A percentile compares a stretch with the other conserved stretches of the same genome.
Conservation (phyloP, 306 rosid species). For the Lotus japonicus region DNA sequence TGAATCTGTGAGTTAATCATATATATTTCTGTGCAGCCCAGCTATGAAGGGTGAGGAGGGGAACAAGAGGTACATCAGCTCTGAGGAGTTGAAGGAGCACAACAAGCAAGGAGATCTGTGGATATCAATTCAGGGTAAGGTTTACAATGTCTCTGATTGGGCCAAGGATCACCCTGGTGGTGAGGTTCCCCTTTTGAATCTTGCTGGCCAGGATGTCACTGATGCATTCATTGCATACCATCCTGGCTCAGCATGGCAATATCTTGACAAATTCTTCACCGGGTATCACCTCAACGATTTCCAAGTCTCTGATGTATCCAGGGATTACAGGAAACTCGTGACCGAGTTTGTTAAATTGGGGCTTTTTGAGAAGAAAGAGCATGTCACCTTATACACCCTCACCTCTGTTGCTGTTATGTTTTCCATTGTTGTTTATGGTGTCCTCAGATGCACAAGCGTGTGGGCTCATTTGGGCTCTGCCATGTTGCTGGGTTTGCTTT, state of each 20-base stretch:
- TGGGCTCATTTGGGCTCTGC: constrained; percentile 69
- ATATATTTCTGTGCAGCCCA: no score
- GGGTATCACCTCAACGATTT: constrained; percentile 46
- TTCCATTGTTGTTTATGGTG: constrained; percentile 42
- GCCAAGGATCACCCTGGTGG: constrained; percentile 68
- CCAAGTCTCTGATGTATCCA: constrained; percentile 58
- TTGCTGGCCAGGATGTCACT: constrained; percentile 72
- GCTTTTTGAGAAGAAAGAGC: constrained; percentile 60
- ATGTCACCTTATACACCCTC: constrained; percentile 23
- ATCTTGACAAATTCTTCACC: constrained; percentile 54
- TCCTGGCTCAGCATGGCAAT: constrained; percentile 56
- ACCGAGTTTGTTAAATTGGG: constrained; percentile 50
- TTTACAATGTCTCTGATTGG: constrained; percentile 69
- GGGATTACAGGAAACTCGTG: constrained; percentile 54
- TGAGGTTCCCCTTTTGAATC: constrained; percentile 39
- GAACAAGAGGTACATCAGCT: constrained; percentile 41
- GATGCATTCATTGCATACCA: constrained; percentile 77
- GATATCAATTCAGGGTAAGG: constrained; percentile 76
- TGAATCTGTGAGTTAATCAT: no score
- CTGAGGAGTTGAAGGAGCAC: constrained; percentile 44
- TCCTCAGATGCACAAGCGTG: constrained; percentile 28
- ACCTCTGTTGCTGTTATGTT: constrained; percentile 36
- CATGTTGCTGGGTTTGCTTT: constrained; percentile 60
- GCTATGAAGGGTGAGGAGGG: constrained; percentile 25
- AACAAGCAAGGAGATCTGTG: constrained; percentile 60